These are phyloP conservation scores for Claviceps citrina DNA, from an alignment of 2,329 filamentous ascomycete species.

Conservation along the genomic window DNA sequence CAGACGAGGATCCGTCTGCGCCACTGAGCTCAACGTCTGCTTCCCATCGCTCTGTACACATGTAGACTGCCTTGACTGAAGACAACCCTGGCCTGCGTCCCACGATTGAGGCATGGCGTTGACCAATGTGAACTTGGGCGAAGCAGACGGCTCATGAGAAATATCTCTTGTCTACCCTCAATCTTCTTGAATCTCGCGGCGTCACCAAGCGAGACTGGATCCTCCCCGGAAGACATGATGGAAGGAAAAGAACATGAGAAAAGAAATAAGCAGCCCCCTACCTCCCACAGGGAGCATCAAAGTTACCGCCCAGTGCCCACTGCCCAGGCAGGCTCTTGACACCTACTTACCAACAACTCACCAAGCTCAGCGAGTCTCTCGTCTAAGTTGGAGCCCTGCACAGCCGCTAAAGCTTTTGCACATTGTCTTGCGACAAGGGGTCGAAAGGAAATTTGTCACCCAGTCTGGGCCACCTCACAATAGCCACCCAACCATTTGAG, in stretches of 20 bases:
- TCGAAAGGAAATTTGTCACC: constrained; percentile 5
- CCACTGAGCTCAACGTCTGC: not conserved
- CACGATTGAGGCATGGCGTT: constrained; percentile 1
- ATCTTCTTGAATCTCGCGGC: too few relatives aligned
- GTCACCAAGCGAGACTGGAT: not conserved
- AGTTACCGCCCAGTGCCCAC: too few relatives aligned
- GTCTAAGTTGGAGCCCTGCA: not conserved
- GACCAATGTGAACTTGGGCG: not conserved
- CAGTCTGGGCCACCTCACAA: constrained; percentile 7
- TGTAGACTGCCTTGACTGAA: not conserved
- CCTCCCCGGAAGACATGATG: not conserved
- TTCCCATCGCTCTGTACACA: not conserved
- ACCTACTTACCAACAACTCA: not conserved
- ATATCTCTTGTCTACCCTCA: too few relatives aligned
- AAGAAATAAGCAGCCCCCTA: too few relatives aligned
- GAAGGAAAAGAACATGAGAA: not conserved
- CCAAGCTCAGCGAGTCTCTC: not conserved
- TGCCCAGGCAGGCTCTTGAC: not conserved
- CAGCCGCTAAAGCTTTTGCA: not conserved
- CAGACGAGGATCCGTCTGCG: constrained; percentile 1
- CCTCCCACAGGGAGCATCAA: too few relatives aligned
- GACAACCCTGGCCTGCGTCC: not conserved
- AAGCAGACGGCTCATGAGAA: not conserved
- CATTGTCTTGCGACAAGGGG: constrained; percentile 3
- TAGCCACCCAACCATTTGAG: constrained; percentile 9